Evolutionary conservation across 179 eudicot species (phyloP), one percentile per base, ranked within the genome.

Genomic region (Spergularia azorica): DNA sequence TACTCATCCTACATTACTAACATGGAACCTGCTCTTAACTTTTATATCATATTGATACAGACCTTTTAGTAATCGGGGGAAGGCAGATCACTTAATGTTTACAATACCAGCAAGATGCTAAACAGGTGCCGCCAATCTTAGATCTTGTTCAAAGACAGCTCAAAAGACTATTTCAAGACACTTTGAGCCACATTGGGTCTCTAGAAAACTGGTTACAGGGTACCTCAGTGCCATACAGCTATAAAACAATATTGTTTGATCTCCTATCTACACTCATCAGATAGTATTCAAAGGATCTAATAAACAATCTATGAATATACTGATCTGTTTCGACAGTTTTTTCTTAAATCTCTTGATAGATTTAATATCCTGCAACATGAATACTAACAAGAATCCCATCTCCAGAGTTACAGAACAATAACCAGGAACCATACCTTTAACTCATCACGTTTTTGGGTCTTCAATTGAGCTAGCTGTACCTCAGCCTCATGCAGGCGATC

Each of bases 401-500:
- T 50, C 51, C 51, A 69, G 63, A 56, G 72, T 48, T 18, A 74
- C 59, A 55, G 43, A 50, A 7, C 7, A 70, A 62, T 77, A n/a
- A 61, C 39, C 41, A n/a, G 51, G n/a, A 7, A 59, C 20, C 20
- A 20, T 72, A 96, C 99, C 99, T 96, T 96, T 79, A 96, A 81
- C 71, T 96, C 99, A 83, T 96, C 99, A 65, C 94, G 98, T 77
- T 96, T 96, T 78, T 97, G 85, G 32, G 93, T 90, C 82, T 92
- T 95, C 86, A 95, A 76, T 61, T 91, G 99, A 69, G 96, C 85
- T 81, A 96, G 85, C 63, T 96, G 99, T 81, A 87, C 71, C 81
- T 96, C 99, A 57, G 96, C 91, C 84, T 96, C 99, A 81, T 94
- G 91, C 63, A 96, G 85, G 79, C 91, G 95, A 66, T 96, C 99